phyloP scores from a whole-genome alignment of 1,284 basidiomycete genomes.

The Ustilago esculenta region DNA sequence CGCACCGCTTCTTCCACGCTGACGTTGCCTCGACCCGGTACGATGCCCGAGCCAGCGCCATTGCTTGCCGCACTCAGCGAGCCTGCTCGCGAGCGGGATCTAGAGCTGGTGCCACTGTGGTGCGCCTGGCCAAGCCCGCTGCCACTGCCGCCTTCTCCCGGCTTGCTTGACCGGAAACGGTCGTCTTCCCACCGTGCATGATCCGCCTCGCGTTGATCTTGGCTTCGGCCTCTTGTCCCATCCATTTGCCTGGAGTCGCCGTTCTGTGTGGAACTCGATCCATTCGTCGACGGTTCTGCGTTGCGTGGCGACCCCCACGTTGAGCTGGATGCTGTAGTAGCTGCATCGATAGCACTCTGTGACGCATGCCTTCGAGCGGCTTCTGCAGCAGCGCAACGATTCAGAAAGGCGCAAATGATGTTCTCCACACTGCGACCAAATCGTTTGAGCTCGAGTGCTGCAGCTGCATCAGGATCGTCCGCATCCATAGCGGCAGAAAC shows the following conservation, averaged over 20 bases:
- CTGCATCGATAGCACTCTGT: not conserved
- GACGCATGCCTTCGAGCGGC: conserved; percentile 5
- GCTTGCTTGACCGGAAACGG: conserved; percentile 15
- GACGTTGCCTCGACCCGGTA: not conserved
- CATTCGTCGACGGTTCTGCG: not conserved
- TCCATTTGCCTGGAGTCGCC: not conserved
- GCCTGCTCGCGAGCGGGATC: conserved; percentile 33
- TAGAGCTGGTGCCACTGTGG: conserved; percentile 27
- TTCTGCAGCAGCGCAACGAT: conserved; percentile 38
- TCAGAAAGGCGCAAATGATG: conserved; percentile 63
- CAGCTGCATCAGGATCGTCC: conserved; percentile 53
- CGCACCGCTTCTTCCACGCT: conserved; percentile 29
- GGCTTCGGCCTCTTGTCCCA: conserved; percentile 11
- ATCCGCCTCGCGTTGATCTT: not conserved
- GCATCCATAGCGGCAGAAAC: conserved; percentile 48
- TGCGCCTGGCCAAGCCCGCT: conserved; percentile 5
- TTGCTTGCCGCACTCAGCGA: conserved; percentile 23
- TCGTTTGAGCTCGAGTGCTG: conserved; percentile 55
- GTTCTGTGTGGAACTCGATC: not conserved
- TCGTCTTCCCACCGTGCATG: conserved; percentile 9
- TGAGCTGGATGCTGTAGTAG: not conserved
- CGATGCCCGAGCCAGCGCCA: not conserved
- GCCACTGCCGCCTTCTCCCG: conserved; percentile 3
- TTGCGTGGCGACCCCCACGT: not conserved
- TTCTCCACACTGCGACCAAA: conserved; percentile 59